Evolutionary conservation across 768 basidiomycete species (phyloP).

Genomic region (Russula griseocarnosa): DNA sequence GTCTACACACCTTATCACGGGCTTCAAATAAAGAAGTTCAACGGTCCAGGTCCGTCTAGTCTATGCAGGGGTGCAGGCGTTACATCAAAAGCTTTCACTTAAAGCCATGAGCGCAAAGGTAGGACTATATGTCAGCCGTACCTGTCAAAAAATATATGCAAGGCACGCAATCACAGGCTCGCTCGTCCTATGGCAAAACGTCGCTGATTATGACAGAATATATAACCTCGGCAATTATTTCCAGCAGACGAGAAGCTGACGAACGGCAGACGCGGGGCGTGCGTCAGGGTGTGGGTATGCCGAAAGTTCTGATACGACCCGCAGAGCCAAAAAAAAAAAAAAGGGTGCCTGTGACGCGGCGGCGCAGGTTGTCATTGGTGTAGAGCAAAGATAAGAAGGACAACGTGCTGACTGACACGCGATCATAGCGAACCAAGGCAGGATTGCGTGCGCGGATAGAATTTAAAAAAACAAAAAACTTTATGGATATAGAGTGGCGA

Average conservation of each 20-base stretch:
- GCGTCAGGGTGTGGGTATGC: not conserved
- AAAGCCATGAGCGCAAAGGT: not conserved
- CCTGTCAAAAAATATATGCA: not conserved
- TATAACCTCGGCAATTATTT: not conserved
- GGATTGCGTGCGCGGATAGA: not conserved
- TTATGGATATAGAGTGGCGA: conserved; percentile 1
- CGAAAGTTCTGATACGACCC: not conserved
- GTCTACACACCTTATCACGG: not conserved
- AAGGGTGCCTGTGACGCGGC: conserved; percentile 23
- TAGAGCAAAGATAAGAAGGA: conserved; percentile 6
- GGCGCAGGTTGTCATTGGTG: not conserved
- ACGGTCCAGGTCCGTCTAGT: not conserved
- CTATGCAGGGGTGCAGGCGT: not conserved
- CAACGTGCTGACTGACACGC: not conserved
- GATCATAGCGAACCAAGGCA: not conserved
- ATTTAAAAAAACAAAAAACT: not conserved
- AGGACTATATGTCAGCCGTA: not conserved
- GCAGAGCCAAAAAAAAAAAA: not conserved
- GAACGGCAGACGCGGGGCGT: not conserved
- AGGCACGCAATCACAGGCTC: not conserved
- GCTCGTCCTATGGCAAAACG: conserved; percentile 11
- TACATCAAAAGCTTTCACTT: not conserved
- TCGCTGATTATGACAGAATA: not conserved
- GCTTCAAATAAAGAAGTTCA: not conserved
- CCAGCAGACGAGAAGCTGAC: not conserved